Conservation (phyloP, 768 basidiomycete species). For the Hygrophorus pudorinus region DNA sequence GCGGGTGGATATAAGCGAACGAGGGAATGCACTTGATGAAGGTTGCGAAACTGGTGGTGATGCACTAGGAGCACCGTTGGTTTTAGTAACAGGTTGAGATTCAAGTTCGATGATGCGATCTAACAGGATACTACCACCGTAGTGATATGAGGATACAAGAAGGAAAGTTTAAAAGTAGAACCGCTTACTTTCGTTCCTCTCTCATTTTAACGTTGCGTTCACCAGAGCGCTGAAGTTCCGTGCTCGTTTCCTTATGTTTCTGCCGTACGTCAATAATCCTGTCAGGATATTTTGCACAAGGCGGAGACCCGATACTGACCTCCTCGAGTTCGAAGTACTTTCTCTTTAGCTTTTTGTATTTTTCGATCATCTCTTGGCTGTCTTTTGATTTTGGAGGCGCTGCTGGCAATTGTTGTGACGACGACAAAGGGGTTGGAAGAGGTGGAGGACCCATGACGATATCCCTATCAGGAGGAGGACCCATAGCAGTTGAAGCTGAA, state of each 20-base stretch:
- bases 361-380: conserved; percentile 42
- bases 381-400: conserved; percentile 26
- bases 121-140: conserved; percentile 33
- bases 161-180: conserved; percentile 6
- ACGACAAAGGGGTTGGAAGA: conserved; percentile 23
- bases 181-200: conserved; percentile 52
- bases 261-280: conserved; percentile 23
- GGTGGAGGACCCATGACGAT: conserved; percentile 43
- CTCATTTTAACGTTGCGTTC: conserved; percentile 54
- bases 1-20: conserved; percentile 28
- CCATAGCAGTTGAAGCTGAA: conserved; percentile 22
- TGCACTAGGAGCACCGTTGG: conserved; percentile 13
- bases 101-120: conserved; percentile 58
- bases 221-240: conserved; percentile 48
- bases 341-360: conserved; percentile 55
- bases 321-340: conserved; percentile 62
- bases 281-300: conserved; percentile 13
- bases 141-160: not conserved
- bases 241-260: conserved; percentile 50
- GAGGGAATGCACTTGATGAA: conserved; percentile 38
- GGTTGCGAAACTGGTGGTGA: conserved; percentile 23
- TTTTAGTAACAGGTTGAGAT: conserved; percentile 23
- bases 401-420: conserved; percentile 15
- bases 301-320: conserved; percentile 33
- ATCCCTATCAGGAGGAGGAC: conserved; percentile 35